Evolutionary conservation across 352 stramenopile species (phyloP).

Genomic region (Phytophthora fragariaefolia): DNA sequence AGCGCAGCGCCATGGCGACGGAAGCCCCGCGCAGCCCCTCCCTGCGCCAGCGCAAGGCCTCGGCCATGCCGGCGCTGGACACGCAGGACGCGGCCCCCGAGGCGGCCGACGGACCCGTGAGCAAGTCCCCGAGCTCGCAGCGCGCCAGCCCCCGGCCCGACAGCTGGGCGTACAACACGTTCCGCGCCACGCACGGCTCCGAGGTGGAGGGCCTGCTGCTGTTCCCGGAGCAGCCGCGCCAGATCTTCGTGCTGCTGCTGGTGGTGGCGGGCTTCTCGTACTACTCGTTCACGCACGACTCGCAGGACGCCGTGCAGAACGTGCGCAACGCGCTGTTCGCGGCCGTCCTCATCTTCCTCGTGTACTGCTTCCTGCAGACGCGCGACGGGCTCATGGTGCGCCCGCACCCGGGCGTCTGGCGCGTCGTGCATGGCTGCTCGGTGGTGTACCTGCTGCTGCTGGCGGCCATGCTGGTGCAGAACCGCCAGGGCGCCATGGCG

Average conservation of each 20-base stretch:
- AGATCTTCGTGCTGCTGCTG: constrained; percentile 72
- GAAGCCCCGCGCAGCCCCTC: constrained; percentile 2
- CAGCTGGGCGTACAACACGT: constrained; percentile 58
- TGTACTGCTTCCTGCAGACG: constrained; percentile 89
- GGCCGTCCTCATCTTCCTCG: constrained; percentile 80
- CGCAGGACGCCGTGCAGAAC: constrained; percentile 67
- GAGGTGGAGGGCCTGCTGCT: constrained; percentile 73
- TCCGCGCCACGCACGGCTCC: constrained; percentile 62
- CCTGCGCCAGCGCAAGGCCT: constrained; percentile 31
- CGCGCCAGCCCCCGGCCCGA: constrained; percentile 33
- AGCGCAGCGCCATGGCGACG: constrained; percentile 11
- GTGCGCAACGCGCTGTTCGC: constrained; percentile 67
- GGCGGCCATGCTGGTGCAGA: constrained; percentile 74
- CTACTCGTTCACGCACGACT: constrained; percentile 87
- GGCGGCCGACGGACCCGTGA: not conserved
- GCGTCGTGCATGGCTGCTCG: constrained; percentile 79
- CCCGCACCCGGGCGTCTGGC: constrained; percentile 80
- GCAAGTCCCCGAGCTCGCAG: constrained; percentile 1
- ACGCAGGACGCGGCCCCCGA: constrained; percentile 5
- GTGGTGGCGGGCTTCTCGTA: constrained; percentile 72
- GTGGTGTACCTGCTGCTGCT: constrained; percentile 82
- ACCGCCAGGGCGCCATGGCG: constrained; percentile 59
- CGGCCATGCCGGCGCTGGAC: constrained; percentile 11
- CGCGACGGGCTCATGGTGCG: constrained; percentile 80
- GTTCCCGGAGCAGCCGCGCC: constrained; percentile 81